Evolutionary conservation across 345 rosid genomes (phyloP).

Genomic region (Sonneratia alba): DNA sequence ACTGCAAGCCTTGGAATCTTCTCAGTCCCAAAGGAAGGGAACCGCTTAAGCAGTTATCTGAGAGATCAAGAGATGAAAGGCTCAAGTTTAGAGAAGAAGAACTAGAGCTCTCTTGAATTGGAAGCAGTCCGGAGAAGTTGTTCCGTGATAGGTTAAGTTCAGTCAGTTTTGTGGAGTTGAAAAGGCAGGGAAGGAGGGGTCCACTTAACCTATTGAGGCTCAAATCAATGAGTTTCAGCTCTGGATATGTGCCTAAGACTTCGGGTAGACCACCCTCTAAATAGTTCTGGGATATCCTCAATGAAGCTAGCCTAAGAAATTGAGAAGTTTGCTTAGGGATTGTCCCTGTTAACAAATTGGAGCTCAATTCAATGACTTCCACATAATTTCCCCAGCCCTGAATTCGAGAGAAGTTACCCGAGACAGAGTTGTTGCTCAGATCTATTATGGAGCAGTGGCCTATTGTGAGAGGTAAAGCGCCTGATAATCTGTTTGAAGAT

Average conservation of each 20-base stretch:
- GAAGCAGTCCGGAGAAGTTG: constrained; percentile 61
- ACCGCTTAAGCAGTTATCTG: constrained; percentile 61
- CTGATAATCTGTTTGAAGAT: constrained; percentile 67
- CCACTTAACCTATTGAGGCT: constrained; percentile 59
- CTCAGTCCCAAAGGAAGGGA: constrained; percentile 35
- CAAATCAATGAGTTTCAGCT: constrained; percentile 56
- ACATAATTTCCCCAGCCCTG: constrained; percentile 74
- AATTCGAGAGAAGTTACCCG: constrained; percentile 65
- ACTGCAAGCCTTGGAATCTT: constrained; percentile 35
- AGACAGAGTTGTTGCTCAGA: constrained; percentile 59
- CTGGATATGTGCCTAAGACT: constrained; percentile 52
- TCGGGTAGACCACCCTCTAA: constrained; percentile 58
- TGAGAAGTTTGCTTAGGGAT: constrained; percentile 59
- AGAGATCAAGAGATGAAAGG: constrained; percentile 53
- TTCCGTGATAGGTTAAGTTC: constrained; percentile 63
- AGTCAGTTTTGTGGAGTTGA: constrained; percentile 46
- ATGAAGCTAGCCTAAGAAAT: constrained; percentile 56
- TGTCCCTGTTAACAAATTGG: constrained; percentile 57
- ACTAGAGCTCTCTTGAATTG: constrained; percentile 31
- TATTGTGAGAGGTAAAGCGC: constrained; percentile 47
- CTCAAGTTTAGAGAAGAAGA: constrained; percentile 33
- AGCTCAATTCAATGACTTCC: constrained; percentile 63
- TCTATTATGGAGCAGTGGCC: constrained; percentile 70
- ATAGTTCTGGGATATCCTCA: constrained; percentile 53
- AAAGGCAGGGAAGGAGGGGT: constrained; percentile 43